phyloP scores from a whole-genome alignment of 768 basidiomycete species.

The Tylopilus balloui region DNA sequence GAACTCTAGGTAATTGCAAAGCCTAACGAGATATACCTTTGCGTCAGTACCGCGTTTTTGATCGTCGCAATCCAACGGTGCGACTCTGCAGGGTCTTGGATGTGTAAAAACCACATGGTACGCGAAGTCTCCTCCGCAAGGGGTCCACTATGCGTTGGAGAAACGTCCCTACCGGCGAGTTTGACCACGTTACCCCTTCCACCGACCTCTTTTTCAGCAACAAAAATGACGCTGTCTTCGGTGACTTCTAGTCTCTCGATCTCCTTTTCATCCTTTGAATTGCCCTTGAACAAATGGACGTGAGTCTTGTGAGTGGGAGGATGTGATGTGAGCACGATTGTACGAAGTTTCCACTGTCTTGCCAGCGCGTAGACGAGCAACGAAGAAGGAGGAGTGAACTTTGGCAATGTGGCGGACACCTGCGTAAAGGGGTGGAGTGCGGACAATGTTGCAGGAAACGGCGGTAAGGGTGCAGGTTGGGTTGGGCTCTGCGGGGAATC shows the following conservation, averaged over 20 bases:
- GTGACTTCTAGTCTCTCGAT: conserved; percentile 72
- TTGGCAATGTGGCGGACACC: conserved; percentile 53
- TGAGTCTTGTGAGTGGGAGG: conserved; percentile 39
- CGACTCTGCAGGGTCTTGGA: conserved; percentile 54
- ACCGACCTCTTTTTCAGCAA: conserved; percentile 53
- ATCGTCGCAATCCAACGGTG: conserved; percentile 75
- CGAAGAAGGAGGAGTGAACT: conserved; percentile 64
- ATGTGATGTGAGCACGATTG: conserved; percentile 53
- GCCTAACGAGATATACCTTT: conserved; percentile 43
- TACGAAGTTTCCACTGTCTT: conserved; percentile 67
- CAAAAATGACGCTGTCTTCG: conserved; percentile 70
- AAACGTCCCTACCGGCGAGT: conserved; percentile 61
- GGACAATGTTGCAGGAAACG: conserved; percentile 57
- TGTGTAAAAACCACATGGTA: conserved; percentile 59
- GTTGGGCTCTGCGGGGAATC: conserved; percentile 16
- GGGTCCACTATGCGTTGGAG: conserved; percentile 33
- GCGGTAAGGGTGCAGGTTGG: conserved; percentile 33
- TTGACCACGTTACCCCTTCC: conserved; percentile 55
- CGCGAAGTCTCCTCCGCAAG: conserved; percentile 2
- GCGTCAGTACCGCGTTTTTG: conserved; percentile 66
- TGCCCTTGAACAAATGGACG: conserved; percentile 70
- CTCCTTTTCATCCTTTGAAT: conserved; percentile 57
- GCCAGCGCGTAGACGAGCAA: conserved; percentile 69
- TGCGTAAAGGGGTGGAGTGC: conserved; percentile 51
- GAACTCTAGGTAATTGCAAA: not conserved